Conservation (phyloP, 2,329 filamentous ascomycete genomes). For the Coniella vitis region DNA sequence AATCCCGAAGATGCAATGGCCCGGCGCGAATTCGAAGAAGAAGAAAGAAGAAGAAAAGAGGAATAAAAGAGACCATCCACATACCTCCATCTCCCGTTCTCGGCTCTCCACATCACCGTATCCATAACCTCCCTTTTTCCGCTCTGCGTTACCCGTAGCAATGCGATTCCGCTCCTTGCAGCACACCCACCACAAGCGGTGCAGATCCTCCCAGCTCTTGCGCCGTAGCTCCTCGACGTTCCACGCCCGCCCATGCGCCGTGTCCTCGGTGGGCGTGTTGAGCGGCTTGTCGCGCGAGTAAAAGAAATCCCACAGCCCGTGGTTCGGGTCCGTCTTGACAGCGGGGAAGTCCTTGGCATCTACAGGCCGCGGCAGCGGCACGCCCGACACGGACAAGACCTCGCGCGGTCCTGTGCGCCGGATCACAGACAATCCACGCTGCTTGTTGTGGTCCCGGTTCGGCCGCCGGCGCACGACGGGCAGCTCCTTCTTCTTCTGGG, state of each 20-base stretch:
- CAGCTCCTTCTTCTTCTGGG: slow-evolving; percentile 35
- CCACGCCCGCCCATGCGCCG: slow-evolving; percentile 75
- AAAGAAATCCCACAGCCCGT: slow-evolving; percentile 94
- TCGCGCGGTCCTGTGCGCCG: slow-evolving; percentile 69
- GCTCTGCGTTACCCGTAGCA: slow-evolving; percentile 67
- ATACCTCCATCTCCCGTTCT: slow-evolving; percentile 59
- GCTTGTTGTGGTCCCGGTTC: slow-evolving; percentile 65
- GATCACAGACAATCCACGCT: slow-evolving; percentile 75
- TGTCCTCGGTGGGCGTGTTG: slow-evolving; percentile 63
- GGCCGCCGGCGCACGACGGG: slow-evolving; percentile 3
- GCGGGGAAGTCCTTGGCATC: slow-evolving; percentile 45
- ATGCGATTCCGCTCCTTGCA: slow-evolving; percentile 85
- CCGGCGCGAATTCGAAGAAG: neutral
- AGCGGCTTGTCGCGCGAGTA: slow-evolving; percentile 61
- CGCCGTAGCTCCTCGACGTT: slow-evolving; percentile 73
- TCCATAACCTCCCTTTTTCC: slow-evolving; percentile 58
- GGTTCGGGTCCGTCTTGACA: slow-evolving; percentile 59
- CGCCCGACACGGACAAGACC: slow-evolving; percentile 65
- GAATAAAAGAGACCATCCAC: slow-evolving; percentile 23
- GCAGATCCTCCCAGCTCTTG: slow-evolving; percentile 92
- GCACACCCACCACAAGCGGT: slow-evolving; percentile 91
- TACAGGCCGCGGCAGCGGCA: slow-evolving; percentile 63
- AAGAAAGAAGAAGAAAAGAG: neutral
- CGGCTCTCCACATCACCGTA: slow-evolving; percentile 67
- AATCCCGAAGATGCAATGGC: neutral